Base-by-base conservation (phyloP, 805 yeast genomes). In the Candida coquimbonensis region DNA sequence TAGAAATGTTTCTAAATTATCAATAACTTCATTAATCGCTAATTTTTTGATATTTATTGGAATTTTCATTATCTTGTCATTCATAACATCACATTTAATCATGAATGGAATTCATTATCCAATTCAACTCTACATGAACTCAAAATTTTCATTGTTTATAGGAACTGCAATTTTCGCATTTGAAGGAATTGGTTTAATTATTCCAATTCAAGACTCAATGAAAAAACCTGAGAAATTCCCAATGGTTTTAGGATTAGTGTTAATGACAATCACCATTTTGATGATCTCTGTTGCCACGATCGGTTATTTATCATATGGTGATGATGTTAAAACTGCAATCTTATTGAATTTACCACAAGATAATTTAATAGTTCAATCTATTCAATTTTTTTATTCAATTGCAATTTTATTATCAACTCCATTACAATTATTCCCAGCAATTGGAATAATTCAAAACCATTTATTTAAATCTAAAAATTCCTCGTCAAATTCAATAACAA, bases 101-200 rank as follows among this genome's bases (percentile, higher is more conserved):
- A 47, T 52, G 0, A 60, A 66, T 45, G 78, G 81, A 0, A 38
- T 45, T 12, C 80, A 80, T 1, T 69, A 68, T 9, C 80, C 76
- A 3, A 69, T 84, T 31, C 68, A 69, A 21, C 62, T 64, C 42
- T 60, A 64, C 32, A 74, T 84, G 64, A 84, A 84, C 60, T 49
- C 67, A 29, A 72, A 72, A 42, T 85, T 87, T 72, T 78, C 91
- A 0, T 64, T 86, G 40, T 85, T 85, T 57, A 80, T 85, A 42
- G 95, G 95, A 9, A 87, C 86, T 7, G 90, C 91, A 2, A 85
- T 86, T 29, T 86, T 86, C 68, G 88, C 93, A n/a, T 86, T 84
- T 59, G 95, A 86, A 65, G 95, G 95, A 1, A 84, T 86, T 47
- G 93, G 95, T 0, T 68, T 86, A 40, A 82, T 86, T 42, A 81